These are phyloP conservation scores for Nakazawaea siamensis DNA, from an alignment of 805 yeast genomes.

Conservation along the genomic window DNA sequence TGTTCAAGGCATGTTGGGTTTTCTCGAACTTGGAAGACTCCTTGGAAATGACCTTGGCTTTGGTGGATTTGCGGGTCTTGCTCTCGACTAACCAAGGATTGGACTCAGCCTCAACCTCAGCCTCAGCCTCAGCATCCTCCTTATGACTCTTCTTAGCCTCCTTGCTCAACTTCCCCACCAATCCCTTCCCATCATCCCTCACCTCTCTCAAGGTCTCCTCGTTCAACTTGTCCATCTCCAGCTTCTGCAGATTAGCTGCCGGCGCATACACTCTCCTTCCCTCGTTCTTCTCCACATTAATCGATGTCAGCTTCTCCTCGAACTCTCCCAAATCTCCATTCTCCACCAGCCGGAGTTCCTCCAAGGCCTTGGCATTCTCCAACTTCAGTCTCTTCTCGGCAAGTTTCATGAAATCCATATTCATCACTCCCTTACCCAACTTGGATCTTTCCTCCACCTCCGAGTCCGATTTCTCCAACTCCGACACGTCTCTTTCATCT, in stretches of 20 bases:
- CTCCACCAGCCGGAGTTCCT: constrained; percentile 40
- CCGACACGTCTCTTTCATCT: constrained; percentile 36
- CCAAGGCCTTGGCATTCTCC: constrained; percentile 47
- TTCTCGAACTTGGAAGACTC: constrained; percentile 43
- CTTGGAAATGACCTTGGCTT: constrained; percentile 34
- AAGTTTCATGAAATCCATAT: constrained; percentile 92
- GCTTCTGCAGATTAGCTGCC: constrained; percentile 31
- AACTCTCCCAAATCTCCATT: constrained; percentile 31
- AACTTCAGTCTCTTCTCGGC: constrained; percentile 68
- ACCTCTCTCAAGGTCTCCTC: constrained; percentile 33
- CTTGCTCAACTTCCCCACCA: constrained; percentile 30
- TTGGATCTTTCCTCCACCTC: constrained; percentile 28
- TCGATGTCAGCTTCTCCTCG: constrained; percentile 28
- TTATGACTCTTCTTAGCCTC: constrained; percentile 8
- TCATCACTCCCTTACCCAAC: constrained; percentile 83
- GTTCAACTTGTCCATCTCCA: constrained; percentile 27
- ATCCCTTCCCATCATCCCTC: constrained; percentile 40
- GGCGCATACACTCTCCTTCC: constrained; percentile 85
- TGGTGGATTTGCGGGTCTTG: constrained; percentile 30
- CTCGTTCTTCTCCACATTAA: constrained; percentile 46
- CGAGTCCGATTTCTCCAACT: constrained; percentile 37
- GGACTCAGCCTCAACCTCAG: constrained; percentile 14
- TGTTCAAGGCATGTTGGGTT: constrained; percentile 34
- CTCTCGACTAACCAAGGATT: constrained; percentile 46
- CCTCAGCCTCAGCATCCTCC: constrained; percentile 14